Evolutionary conservation across 352 stramenopile genomes (phyloP).

Genomic region (Elongisporangium prolatum): DNA sequence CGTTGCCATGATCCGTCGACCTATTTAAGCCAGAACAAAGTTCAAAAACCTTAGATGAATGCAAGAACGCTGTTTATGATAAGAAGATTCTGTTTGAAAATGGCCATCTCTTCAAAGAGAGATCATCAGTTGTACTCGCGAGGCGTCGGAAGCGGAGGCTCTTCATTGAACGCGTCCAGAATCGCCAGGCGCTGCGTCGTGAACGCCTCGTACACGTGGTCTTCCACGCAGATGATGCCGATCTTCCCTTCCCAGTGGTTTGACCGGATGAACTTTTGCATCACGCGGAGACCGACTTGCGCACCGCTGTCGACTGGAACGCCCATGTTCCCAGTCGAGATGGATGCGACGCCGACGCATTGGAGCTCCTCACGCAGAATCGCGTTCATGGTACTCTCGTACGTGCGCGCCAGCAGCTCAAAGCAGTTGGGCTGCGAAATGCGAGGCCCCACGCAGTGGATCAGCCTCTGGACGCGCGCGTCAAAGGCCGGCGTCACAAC

Average conservation of each 20-base stretch:
- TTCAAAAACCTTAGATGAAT: too few species aligned
- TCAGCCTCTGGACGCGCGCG: constrained; percentile 34
- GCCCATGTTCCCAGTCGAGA: constrained; percentile 60
- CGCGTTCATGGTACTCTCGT: constrained; percentile 30
- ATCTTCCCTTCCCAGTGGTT: constrained; percentile 41
- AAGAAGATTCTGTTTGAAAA: too few species aligned
- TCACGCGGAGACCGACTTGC: constrained; percentile 37
- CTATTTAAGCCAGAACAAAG: constrained; percentile 3
- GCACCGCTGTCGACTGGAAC: constrained; percentile 28
- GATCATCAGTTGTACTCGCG: too few species aligned
- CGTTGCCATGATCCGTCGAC: constrained; percentile 12
- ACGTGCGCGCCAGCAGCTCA: constrained; percentile 33
- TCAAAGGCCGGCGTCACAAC: constrained; percentile 47
- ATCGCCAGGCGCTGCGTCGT: constrained; percentile 9
- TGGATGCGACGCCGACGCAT: constrained; percentile 57
- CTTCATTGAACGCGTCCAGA: constrained; percentile 28
- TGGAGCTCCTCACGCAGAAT: constrained; percentile 31
- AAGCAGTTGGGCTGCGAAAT: constrained; percentile 25
- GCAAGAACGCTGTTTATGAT: too few species aligned
- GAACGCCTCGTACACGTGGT: constrained; percentile 36
- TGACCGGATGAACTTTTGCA: constrained; percentile 43
- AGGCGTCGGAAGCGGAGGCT: constrained; percentile 10
- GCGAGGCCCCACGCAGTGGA: constrained; percentile 54
- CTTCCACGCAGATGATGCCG: constrained; percentile 49
- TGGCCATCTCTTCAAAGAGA: too few species aligned